Conservation (phyloP, 2,329 filamentous ascomycete species). For the Apiospora marii region DNA sequence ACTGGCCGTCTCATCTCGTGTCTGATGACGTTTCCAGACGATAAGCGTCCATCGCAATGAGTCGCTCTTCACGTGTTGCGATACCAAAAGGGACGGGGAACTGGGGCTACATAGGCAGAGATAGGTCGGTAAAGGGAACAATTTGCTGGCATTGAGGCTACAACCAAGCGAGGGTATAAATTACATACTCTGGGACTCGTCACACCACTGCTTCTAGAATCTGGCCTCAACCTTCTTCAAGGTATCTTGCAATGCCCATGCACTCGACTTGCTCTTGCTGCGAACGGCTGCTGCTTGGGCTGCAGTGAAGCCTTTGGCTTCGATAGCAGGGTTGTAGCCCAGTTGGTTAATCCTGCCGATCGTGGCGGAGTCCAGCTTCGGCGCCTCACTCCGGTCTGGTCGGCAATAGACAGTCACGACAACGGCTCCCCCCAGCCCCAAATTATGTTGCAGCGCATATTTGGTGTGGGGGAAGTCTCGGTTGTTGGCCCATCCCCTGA, state of each 20-base stretch:
- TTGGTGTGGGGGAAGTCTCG: conserved; percentile 72
- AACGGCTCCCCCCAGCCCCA: conserved; percentile 88
- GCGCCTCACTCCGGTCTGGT: conserved; percentile 75
- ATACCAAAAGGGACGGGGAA: background rate
- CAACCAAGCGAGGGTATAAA: background rate
- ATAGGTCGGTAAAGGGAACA: no score
- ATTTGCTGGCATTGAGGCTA: background rate
- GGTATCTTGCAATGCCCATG: conserved; percentile 82
- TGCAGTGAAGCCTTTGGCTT: conserved; percentile 86
- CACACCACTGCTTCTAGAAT: conserved; percentile 53
- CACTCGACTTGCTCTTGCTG: conserved; percentile 69
- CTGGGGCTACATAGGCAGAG: background rate
- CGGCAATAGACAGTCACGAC: conserved; percentile 91
- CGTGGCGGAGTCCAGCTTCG: conserved; percentile 65
- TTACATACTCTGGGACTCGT: background rate
- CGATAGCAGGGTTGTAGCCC: conserved; percentile 91
- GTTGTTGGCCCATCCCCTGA: conserved; percentile 96
- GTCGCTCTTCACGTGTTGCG: background rate
- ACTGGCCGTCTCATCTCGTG: conserved; percentile 5
- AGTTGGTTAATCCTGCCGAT: conserved; percentile 73
- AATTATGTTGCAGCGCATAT: conserved; percentile 87
- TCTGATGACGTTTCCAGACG: background rate
- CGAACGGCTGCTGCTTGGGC: conserved; percentile 76
- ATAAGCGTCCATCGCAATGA: background rate
- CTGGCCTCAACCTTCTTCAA: conserved; percentile 76